A percentile compares a stretch with the other conserved stretches of the same genome.
Evolutionary conservation across 768 basidiomycete genomes (phyloP).

Genomic region (Lactarius quietus): DNA sequence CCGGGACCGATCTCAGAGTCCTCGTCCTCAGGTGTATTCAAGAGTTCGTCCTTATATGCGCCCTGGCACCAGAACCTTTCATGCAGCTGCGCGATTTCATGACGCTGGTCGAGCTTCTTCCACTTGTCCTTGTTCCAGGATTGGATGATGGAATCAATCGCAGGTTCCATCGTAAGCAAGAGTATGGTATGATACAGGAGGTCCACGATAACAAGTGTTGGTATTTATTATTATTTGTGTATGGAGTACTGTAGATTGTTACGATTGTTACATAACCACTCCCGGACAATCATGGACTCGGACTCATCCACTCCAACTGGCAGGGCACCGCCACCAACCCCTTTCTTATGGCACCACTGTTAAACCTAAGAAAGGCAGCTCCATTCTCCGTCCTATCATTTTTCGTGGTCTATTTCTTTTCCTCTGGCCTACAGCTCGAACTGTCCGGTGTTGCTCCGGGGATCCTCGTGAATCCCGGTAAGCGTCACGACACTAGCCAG

Average conservation of each 20-base stretch:
- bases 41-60: too few species aligned
- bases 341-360: constrained; percentile 15
- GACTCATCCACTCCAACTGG: neutral
- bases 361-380: constrained; percentile 28
- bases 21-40: too few species aligned
- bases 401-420: constrained; percentile 45
- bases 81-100: too few species aligned
- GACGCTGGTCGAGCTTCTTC: too few species aligned
- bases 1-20: neutral
- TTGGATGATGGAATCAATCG: too few species aligned
- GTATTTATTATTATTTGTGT: too few species aligned
- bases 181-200: too few species aligned
- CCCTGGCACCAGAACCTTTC: too few species aligned
- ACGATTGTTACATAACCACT: neutral
- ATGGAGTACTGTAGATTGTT: too few species aligned
- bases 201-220: too few species aligned
- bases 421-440: constrained; percentile 32
- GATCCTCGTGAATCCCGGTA: constrained; percentile 12
- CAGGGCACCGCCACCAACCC: neutral
- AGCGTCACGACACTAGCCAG: neutral
- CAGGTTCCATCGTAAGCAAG: too few species aligned
- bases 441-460: constrained; percentile 24
- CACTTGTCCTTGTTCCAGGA: too few species aligned
- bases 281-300: neutral
- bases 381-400: constrained; percentile 38